phyloP scores from a whole-genome alignment of 441 rosid species.

The Erodium chrysanthum region DNA sequence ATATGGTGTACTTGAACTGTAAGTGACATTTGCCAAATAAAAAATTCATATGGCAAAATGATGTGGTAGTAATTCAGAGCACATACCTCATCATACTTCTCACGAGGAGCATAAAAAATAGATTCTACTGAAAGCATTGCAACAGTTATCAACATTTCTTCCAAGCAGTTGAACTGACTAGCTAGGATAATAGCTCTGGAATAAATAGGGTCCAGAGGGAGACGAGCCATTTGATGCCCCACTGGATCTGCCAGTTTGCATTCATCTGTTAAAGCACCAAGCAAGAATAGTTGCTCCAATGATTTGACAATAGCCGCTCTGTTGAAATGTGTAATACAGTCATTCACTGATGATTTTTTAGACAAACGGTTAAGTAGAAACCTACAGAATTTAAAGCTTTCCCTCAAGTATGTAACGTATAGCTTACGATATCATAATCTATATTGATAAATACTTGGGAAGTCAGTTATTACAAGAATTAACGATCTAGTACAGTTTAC shows the following conservation, averaged over 20 bases:
- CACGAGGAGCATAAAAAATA: conserved; percentile 68
- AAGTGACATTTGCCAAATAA: conserved; percentile 4
- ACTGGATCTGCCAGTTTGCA: conserved; percentile 67
- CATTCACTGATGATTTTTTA: conserved; percentile 8
- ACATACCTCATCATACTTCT: conserved; percentile 64
- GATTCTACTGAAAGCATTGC: conserved; percentile 89
- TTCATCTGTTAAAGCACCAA: conserved; percentile 86
- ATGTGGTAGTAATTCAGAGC: neutral
- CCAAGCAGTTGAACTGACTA: conserved; percentile 72
- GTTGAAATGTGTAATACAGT: conserved; percentile 23
- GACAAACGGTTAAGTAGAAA: conserved; percentile 6
- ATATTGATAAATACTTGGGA: neutral
- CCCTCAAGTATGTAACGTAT: neutral
- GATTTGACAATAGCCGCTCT: conserved; percentile 74
- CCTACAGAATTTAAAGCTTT: conserved; percentile 3
- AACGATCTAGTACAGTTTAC: neutral
- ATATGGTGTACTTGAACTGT: too few species aligned
- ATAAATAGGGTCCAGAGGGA: conserved; percentile 78
- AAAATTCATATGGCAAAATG: neutral
- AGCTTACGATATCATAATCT: neutral
- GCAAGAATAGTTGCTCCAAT: conserved; percentile 63
- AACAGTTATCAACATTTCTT: conserved; percentile 84
- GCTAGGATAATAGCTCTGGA: conserved; percentile 81
- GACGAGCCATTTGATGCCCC: conserved; percentile 86
- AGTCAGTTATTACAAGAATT: neutral